Evolutionary conservation across 441 rosid genomes (phyloP).

Genomic region (Pelargonium myrrhifolium): DNA sequence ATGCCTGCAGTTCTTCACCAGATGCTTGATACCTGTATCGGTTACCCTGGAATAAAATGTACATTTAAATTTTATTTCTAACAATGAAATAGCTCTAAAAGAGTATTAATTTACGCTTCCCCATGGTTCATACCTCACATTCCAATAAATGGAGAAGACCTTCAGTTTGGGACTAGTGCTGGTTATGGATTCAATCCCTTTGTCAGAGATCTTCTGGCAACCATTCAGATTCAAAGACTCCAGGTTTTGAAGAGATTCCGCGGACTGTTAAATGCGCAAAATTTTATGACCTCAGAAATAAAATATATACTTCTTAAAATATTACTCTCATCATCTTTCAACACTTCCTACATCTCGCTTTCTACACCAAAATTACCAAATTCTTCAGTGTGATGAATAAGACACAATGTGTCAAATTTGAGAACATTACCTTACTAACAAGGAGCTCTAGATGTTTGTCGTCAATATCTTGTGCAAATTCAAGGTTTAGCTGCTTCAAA

Average conservation of each 20-base stretch:
- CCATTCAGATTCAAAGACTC: slow-evolving; percentile 78
- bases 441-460: slow-evolving; percentile 58
- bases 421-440: slow-evolving; percentile 35
- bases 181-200: slow-evolving; percentile 65
- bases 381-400: neutral
- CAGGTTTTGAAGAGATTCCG: slow-evolving; percentile 45
- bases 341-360: neutral
- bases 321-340: neutral
- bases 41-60: slow-evolving; percentile 48
- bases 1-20: slow-evolving; percentile 57
- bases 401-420: neutral
- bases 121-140: slow-evolving; percentile 54
- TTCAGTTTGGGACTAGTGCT: slow-evolving; percentile 56
- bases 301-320: too few species aligned
- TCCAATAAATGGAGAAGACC: slow-evolving; percentile 81
- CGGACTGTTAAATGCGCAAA: slow-evolving; percentile 36
- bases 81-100: slow-evolving; percentile 5
- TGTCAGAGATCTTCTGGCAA: slow-evolving; percentile 92
- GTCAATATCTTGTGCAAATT: slow-evolving; percentile 74
- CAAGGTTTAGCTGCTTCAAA: slow-evolving; percentile 67
- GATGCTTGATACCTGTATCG: slow-evolving; percentile 48
- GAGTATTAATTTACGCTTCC: slow-evolving; percentile 9
- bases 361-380: neutral
- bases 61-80: slow-evolving; percentile 12
- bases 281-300: neutral